Base-by-base conservation (phyloP, 352 stramenopile species). In the Elongisporangium undulatum region DNA sequence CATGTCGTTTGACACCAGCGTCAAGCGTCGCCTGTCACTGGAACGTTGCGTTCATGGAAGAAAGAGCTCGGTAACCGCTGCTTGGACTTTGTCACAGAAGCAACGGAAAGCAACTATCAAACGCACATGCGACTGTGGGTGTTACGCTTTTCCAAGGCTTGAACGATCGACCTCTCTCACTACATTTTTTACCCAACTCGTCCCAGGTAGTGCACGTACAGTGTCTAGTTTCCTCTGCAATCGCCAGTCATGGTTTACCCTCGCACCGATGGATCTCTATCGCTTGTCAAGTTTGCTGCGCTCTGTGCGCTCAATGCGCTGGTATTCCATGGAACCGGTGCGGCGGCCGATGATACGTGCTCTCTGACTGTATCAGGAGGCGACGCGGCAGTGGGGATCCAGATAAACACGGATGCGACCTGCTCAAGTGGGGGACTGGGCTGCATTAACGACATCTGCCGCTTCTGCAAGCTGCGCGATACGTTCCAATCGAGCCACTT, bases 361-460 rank as follows among this genome's bases (percentile, higher is more conserved):
- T 66, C 26, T 66, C 55, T 12, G 64, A 75, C 50, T 17, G 34
- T 45, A 10, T 45, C 34, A 1, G 34, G 10, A 4, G 34, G 34
- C 12, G 34, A 45, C 17, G 34, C 34, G 3, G 34, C 34, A 9
- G 34, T 45, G 10, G 34, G 74, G 2, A 73, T 79, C 21, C 39
- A 72, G 12, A 64, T 75, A 45, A 45, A 71, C 41, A 63, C 61
- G 1, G 34, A 45, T 45, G 22, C 39, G 21, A 72, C 53, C 26
- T 76, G 71, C 39, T 52, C 26, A 6, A 29, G 10, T 19, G 71
- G 67, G 10, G 71, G 71, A 10, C 39, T 76, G 51, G 71, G 68
- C 9, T 76, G 71, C 24, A 66, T 74, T 45, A 64, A 71, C 24
- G 56, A 72, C 17, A 51, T 77, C 7, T 84, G 75, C 50, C 67